Conservation (phyloP, 1,139 yeast species). For the Debaryomyces psychrophilus region DNA sequence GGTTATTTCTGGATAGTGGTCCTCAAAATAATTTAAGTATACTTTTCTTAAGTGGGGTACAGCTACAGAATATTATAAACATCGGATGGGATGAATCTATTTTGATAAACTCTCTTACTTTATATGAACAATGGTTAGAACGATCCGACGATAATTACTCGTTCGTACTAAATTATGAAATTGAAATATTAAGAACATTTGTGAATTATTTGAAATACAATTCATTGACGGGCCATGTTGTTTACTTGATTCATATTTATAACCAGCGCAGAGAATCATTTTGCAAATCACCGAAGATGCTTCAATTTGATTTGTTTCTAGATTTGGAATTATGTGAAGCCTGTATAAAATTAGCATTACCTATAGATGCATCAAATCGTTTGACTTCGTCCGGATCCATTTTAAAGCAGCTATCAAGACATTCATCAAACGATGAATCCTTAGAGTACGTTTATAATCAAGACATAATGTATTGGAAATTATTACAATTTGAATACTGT, state of each 20-base stretch:
- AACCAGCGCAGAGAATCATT: constrained; percentile 7
- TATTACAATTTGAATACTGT: constrained; percentile 34
- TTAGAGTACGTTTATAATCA: constrained; percentile 11
- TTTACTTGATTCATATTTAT: constrained; percentile 22
- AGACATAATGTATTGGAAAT: constrained; percentile 30
- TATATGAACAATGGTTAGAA: constrained; percentile 14
- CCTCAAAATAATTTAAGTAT: constrained; percentile 8
- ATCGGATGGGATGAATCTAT: constrained; percentile 24
- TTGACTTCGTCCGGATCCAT: constrained; percentile 19
- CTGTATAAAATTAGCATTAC: constrained; percentile 15
- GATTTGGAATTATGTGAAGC: constrained; percentile 21
- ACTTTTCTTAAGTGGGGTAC: constrained; percentile 25
- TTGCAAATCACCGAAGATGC: background rate
- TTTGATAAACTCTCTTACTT: constrained; percentile 17
- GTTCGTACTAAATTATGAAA: constrained; percentile 24
- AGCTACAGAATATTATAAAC: constrained; percentile 24
- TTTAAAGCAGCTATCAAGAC: constrained; percentile 17
- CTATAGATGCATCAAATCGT: constrained; percentile 18
- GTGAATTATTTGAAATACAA: constrained; percentile 41
- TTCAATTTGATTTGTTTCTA: constrained; percentile 15
- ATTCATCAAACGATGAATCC: background rate
- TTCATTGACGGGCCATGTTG: constrained; percentile 32
- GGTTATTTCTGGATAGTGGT: constrained; percentile 2
- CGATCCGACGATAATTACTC: constrained; percentile 10
- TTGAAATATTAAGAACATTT: constrained; percentile 32